Conservation (phyloP, 305 asterid species). For the Striga hermonthica region DNA sequence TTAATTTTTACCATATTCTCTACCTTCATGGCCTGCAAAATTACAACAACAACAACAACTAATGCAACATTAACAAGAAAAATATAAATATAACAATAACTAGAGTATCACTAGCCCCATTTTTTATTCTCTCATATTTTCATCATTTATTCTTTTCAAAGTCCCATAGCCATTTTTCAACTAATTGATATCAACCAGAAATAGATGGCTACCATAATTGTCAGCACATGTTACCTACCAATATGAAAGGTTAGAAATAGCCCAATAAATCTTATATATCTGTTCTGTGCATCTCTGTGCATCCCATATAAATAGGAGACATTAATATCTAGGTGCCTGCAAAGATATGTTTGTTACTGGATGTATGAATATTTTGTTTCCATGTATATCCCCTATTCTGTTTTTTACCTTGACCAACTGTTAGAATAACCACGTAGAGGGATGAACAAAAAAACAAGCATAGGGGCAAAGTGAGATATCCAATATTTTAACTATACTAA, state of each 20-base stretch:
- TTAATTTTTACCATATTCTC: constrained; percentile 90
- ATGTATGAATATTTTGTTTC: too few species aligned
- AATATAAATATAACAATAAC: neutral
- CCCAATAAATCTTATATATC: neutral
- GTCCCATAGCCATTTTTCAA: constrained; percentile 18
- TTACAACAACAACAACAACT: neutral
- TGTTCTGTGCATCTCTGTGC: neutral
- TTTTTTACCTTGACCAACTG: too few species aligned
- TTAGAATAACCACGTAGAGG: too few species aligned
- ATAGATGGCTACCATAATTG: constrained; percentile 16
- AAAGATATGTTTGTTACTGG: too few species aligned
- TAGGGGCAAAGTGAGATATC: too few species aligned
- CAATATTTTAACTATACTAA: too few species aligned
- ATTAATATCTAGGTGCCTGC: too few species aligned
- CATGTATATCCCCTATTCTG: too few species aligned
- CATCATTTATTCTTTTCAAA: neutral
- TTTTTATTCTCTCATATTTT: constrained; percentile 7
- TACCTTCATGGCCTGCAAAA: constrained; percentile 84
- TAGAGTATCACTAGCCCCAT: neutral
- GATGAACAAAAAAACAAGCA: too few species aligned
- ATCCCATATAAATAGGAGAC: too few species aligned
- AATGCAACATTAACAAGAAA: neutral
- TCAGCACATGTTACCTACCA: constrained; percentile 1
- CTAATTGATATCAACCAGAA: neutral
- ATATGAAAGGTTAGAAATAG: constrained; percentile 9